phyloP scores from a whole-genome alignment of 2,329 filamentous ascomycete species.

The Ampelomyces quisqualis region DNA sequence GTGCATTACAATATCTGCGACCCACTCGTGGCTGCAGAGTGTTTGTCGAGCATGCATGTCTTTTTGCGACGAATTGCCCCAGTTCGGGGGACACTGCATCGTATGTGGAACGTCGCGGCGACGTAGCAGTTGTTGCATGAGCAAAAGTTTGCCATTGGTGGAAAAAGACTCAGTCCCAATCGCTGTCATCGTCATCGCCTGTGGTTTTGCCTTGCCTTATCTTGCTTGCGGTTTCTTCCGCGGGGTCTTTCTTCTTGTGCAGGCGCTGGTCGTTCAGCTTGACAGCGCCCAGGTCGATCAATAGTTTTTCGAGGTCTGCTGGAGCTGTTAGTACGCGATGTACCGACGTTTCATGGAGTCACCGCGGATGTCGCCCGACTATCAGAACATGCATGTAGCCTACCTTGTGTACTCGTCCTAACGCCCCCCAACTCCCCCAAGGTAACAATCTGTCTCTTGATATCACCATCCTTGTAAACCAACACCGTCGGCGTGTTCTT shows the following conservation, averaged over 20 bases:
- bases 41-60: too few species aligned
- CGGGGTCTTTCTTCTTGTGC: slow-evolving; percentile 58
- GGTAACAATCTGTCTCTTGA: slow-evolving; percentile 89
- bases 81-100: too few species aligned
- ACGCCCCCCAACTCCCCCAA: slow-evolving; percentile 72
- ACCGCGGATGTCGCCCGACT: too few species aligned
- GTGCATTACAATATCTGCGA: too few species aligned
- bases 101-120: too few species aligned
- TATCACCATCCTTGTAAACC: slow-evolving; percentile 89
- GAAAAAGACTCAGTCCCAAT: slow-evolving; percentile 63
- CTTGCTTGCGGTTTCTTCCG: slow-evolving; percentile 55
- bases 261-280: slow-evolving; percentile 77
- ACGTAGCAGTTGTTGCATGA: too few species aligned
- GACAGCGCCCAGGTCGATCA: slow-evolving; percentile 81
- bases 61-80: too few species aligned
- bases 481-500: slow-evolving; percentile 91
- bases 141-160: too few species aligned
- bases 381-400: not conserved
- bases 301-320: slow-evolving; percentile 71
- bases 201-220: slow-evolving; percentile 46
- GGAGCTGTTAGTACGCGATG: not conserved
- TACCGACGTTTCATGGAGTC: too few species aligned
- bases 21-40: too few species aligned
- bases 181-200: slow-evolving; percentile 55
- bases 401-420: slow-evolving; percentile 22